A percentile compares a stretch with the other conserved stretches of the same genome.
Conservation (phyloP, 257 asterid genomes). For the Datura wrightii region DNA sequence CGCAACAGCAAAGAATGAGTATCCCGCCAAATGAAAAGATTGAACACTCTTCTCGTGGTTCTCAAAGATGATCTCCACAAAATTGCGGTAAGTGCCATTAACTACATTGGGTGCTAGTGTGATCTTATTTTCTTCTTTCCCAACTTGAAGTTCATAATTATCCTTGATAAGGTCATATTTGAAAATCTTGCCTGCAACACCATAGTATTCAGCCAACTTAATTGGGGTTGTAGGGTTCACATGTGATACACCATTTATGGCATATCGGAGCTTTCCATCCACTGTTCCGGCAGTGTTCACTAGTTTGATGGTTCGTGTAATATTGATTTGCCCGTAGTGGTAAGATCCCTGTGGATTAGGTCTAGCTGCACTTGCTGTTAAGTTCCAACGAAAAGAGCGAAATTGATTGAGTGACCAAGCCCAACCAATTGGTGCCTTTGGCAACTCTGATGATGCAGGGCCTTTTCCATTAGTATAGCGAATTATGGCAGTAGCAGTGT, state of each 20-base stretch:
- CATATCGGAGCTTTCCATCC: slow-evolving; percentile 52
- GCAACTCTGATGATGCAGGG: slow-evolving; percentile 54
- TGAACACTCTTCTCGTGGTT: slow-evolving; percentile 56
- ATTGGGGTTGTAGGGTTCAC: slow-evolving; percentile 55
- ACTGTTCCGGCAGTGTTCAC: slow-evolving; percentile 40
- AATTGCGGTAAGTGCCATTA: too few species aligned
- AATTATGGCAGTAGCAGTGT: slow-evolving; percentile 49
- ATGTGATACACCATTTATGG: slow-evolving; percentile 66
- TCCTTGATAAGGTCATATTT: slow-evolving; percentile 53
- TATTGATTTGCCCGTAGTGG: too few species aligned
- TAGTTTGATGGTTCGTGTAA: slow-evolving; percentile 41
- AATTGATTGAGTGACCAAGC: too few species aligned
- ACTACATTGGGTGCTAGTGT: slow-evolving; percentile 59
- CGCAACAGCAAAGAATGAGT: slow-evolving; percentile 70
- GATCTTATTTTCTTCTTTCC: slow-evolving; percentile 21
- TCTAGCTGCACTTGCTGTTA: too few species aligned
- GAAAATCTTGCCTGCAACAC: slow-evolving; percentile 49
- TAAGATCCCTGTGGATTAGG: too few species aligned
- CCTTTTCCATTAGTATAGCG: slow-evolving; percentile 47
- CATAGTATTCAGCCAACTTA: slow-evolving; percentile 62
- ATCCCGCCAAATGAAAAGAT: slow-evolving; percentile 64
- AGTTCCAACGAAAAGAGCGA: too few species aligned
- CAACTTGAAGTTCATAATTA: slow-evolving; percentile 38
- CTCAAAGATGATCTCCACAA: too few species aligned
- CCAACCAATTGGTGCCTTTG: slow-evolving; percentile 47